phyloP scores from a whole-genome alignment of 306 rosid species.

The Datisca glomerata region DNA sequence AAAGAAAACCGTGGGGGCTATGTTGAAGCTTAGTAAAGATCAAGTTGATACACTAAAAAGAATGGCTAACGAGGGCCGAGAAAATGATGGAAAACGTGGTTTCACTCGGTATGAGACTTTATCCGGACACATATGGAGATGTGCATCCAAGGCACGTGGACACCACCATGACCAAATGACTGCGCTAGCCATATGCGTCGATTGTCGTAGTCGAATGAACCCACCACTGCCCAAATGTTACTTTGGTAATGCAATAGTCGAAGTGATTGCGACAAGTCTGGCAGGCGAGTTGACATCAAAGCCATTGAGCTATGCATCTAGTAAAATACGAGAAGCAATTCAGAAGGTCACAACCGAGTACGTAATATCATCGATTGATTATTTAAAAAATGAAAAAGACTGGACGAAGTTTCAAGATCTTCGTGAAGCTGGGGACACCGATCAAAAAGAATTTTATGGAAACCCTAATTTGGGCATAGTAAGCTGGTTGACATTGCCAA shows the following conservation, averaged over 20 bases:
- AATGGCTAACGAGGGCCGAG: conserved; percentile 19
- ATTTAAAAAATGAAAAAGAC: conserved; percentile 30
- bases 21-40: conserved; percentile 23
- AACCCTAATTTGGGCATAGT: conserved; percentile 44
- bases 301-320: conserved; percentile 37
- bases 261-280: conserved; percentile 29
- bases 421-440: conserved; percentile 15
- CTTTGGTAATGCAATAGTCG: conserved; percentile 46
- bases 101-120: conserved; percentile 38
- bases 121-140: conserved; percentile 43
- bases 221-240: conserved; percentile 44
- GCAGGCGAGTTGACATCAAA: conserved; percentile 35
- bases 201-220: conserved; percentile 27
- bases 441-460: conserved; percentile 27
- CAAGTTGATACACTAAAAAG: conserved; percentile 31
- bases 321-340: conserved; percentile 34
- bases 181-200: conserved; percentile 21
- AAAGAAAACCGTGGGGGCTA: conserved; percentile 22
- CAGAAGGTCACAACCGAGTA: conserved; percentile 36
- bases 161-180: conserved; percentile 32
- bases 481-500: conserved; percentile 48
- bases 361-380: conserved; percentile 26
- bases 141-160: conserved; percentile 39
- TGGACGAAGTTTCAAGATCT: conserved; percentile 37
- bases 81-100: conserved; percentile 4